These are phyloP conservation scores for Wilcoxina mikolae DNA, from an alignment of 495 filamentous ascomycete genomes.

Conservation along the genomic window DNA sequence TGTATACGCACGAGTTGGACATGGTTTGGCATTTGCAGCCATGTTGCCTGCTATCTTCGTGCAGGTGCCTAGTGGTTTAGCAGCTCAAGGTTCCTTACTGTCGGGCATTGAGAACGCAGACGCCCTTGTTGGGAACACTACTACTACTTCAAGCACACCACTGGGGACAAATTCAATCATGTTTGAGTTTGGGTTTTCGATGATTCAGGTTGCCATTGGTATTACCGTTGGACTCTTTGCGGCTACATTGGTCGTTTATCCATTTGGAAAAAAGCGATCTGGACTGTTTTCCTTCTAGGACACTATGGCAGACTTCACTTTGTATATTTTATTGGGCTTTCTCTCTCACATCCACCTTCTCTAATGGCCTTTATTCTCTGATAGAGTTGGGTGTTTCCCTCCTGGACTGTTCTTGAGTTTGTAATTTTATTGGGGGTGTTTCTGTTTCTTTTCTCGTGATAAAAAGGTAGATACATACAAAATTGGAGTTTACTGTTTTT, in stretches of 20 bases:
- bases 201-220: constrained; percentile 85
- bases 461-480: too few relatives aligned
- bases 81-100: constrained; percentile 67
- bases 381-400: too few relatives aligned
- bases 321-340: too few relatives aligned
- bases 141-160: constrained; percentile 3
- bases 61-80: constrained; percentile 78
- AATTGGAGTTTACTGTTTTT: too few relatives aligned
- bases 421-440: too few relatives aligned
- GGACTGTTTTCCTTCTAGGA: constrained; percentile 74
- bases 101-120: constrained; percentile 75
- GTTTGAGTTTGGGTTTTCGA: constrained; percentile 70
- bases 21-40: constrained; percentile 73
- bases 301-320: not conserved
- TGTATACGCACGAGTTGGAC: constrained; percentile 59
- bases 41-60: constrained; percentile 92
- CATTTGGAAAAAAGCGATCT: constrained; percentile 76
- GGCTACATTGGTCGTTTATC: constrained; percentile 76
- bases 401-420: too few relatives aligned
- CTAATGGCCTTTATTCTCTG: too few relatives aligned
- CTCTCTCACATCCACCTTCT: too few relatives aligned
- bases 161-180: constrained; percentile 43
- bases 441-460: too few relatives aligned
- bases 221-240: constrained; percentile 85
- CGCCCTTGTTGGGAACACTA: constrained; percentile 45